Conservation (phyloP, 2,329 filamentous ascomycete genomes). For the Mollisiaceae sp. region DNA sequence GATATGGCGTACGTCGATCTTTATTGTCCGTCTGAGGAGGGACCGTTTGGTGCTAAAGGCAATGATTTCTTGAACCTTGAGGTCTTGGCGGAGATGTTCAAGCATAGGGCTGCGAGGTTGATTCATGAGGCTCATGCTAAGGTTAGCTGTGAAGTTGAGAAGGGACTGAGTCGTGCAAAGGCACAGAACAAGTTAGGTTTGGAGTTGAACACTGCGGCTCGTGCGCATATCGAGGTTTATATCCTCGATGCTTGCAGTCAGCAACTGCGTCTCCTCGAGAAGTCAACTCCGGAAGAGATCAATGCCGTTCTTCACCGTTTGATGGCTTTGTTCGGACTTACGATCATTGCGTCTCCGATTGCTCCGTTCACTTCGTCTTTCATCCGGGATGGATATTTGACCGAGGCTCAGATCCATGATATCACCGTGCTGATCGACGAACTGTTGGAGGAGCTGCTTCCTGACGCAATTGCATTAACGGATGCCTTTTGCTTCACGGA, state of each 20-base stretch:
- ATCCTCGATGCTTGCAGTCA: conserved; percentile 35
- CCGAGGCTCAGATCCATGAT: conserved; percentile 27
- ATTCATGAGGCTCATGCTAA: conserved; percentile 8
- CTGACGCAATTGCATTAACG: conserved; percentile 35
- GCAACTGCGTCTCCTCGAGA: conserved; percentile 4
- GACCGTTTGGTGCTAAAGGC: neutral
- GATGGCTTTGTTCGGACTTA: conserved; percentile 31
- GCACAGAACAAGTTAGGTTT: conserved; percentile 18
- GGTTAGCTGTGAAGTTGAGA: neutral
- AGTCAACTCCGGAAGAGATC: conserved; percentile 15
- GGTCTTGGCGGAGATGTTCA: conserved; percentile 17
- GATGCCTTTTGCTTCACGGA: conserved; percentile 39
- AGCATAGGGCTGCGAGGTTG: conserved; percentile 18
- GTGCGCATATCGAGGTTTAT: conserved; percentile 39
- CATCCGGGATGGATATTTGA: conserved; percentile 35
- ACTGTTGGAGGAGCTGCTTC: conserved; percentile 31
- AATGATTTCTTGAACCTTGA: conserved; percentile 13
- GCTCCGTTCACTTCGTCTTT: conserved; percentile 33
- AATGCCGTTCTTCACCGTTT: conserved; percentile 25
- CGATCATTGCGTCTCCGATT: conserved; percentile 37
- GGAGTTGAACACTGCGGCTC: conserved; percentile 10
- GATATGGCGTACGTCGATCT: conserved; percentile 22
- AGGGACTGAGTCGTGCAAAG: conserved; percentile 1
- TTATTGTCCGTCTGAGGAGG: conserved; percentile 2
- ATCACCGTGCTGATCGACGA: conserved; percentile 28